Conservation (phyloP, 176 grass and related monocot species). For the Cocos nucifera region DNA sequence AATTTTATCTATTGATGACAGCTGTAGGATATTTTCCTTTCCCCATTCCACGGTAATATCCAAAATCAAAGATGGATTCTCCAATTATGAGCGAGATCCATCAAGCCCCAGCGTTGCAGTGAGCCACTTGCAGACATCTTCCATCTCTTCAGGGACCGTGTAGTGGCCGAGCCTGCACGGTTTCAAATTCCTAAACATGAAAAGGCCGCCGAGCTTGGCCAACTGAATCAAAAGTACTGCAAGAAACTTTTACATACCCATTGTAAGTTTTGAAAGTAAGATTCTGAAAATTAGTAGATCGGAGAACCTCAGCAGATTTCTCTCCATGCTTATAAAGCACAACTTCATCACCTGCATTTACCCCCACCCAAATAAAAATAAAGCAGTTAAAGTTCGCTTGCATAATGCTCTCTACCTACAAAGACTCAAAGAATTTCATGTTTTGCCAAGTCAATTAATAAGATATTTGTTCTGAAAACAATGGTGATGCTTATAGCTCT, state of each 20-base stretch:
- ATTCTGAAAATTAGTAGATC: slow-evolving; percentile 69
- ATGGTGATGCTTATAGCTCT: too few relatives aligned
- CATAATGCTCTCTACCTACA: neutral
- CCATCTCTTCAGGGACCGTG: slow-evolving; percentile 88
- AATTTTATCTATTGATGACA: too few relatives aligned
- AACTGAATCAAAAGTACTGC: neutral
- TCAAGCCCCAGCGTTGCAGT: slow-evolving; percentile 41
- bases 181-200: slow-evolving; percentile 12
- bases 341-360: slow-evolving; percentile 71
- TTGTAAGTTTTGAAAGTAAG: slow-evolving; percentile 75
- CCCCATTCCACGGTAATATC: too few relatives aligned
- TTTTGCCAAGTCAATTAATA: too few relatives aligned
- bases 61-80: neutral
- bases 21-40: too few relatives aligned
- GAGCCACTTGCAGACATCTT: slow-evolving; percentile 76
- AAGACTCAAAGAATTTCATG: neutral
- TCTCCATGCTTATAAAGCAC: slow-evolving; percentile 79
- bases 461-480: too few relatives aligned
- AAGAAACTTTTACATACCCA: slow-evolving; percentile 32
- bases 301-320: slow-evolving; percentile 61
- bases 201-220: neutral
- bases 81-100: slow-evolving; percentile 31
- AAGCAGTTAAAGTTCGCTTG: too few relatives aligned
- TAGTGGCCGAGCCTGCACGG: slow-evolving; percentile 80
- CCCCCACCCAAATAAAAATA: neutral